Base-by-base conservation (phyloP, 1,284 basidiomycete genomes). In the Mycena sp. region DNA sequence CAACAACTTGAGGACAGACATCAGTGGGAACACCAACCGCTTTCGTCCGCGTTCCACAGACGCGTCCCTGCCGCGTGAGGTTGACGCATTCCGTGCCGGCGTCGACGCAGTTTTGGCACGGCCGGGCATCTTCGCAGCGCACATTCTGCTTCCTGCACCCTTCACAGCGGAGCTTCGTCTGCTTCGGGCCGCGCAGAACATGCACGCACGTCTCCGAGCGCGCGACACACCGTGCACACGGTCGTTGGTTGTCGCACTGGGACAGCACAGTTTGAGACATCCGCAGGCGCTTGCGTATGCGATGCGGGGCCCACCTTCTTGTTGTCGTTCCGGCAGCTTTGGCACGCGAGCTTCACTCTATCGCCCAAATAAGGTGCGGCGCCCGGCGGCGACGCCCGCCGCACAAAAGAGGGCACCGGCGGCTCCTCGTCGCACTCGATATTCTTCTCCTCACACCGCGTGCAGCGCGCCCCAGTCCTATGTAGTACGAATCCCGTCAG, bases 41-140 rank as follows among this genome's bases (percentile, higher is more conserved):
- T 72, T 87, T 88, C 21, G 86, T 86, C 44, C 87, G 79, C 14
- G 81, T 82, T 21, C 87, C 87, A 50, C 82, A 83, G 2, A 86
- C 85, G 65, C 81, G 78, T 6, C 83, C 84, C 70, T 84, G 85
- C 40, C 86, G 75, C 6, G 81, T 81, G 4, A 81, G 74, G 37
- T 21, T 52, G 4, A 83, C 67, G 67, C 86, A 88, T 45, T 81
- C 77, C 56, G 73, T 78, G 12, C 76, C 78, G 35, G 73, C 71
- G 26, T 83, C 80, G 21, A 81, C 70, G 67, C 86, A 88, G 59
- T 80, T 77, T 55, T 71, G 76, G 73, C 86, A 89, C 3, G 87
- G 87, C 30, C 87, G 76, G 6, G 74, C 73, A 21, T 87, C 86
- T 68, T 88, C 86, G 67, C 86, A 88, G 55, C 81, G 82, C 67